These are phyloP conservation scores for Erythrobasidium hasegawianum DNA, from an alignment of 1,284 basidiomycete species.

Conservation along the genomic window DNA sequence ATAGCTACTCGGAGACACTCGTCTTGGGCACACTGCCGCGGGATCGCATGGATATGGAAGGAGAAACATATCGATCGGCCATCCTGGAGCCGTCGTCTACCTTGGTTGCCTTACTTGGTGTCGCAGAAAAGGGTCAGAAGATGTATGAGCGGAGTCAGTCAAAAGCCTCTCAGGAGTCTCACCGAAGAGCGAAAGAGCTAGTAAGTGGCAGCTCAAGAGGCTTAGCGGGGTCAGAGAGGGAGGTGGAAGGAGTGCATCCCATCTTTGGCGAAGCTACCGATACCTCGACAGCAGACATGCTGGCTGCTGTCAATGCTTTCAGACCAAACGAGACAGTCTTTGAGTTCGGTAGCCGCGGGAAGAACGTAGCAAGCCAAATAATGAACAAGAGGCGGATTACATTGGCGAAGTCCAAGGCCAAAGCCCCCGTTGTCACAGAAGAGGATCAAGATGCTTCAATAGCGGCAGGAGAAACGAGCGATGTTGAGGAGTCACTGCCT, in stretches of 20 bases:
- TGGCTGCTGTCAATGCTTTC: conserved; percentile 76
- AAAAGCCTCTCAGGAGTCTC: conserved; percentile 79
- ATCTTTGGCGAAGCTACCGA: conserved; percentile 47
- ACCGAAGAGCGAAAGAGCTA: conserved; percentile 85
- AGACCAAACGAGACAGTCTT: conserved; percentile 86
- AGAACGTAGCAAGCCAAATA: conserved; percentile 57
- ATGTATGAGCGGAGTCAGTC: conserved; percentile 93
- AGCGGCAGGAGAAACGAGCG: conserved; percentile 44
- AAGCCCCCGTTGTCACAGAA: conserved; percentile 43
- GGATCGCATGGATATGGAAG: conserved; percentile 73
- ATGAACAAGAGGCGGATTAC: conserved; percentile 88
- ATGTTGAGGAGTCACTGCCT: conserved; percentile 21
- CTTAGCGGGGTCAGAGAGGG: conserved; percentile 58
- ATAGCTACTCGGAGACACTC: conserved; percentile 51
- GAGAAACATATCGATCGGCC: conserved; percentile 71
- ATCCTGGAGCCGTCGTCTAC: conserved; percentile 63
- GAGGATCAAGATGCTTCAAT: conserved; percentile 50
- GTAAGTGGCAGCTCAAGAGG: conserved; percentile 53
- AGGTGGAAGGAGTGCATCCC: conserved; percentile 67
- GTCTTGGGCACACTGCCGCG: conserved; percentile 79
- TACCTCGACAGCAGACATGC: conserved; percentile 56
- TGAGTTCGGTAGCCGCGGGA: conserved; percentile 74
- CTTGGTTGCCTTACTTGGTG: conserved; percentile 68
- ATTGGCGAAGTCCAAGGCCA: conserved; percentile 51
- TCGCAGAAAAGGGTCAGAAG: conserved; percentile 82